Base-by-base conservation (phyloP, 225 moss, liverwort and hornwort species). In the Pleurozium schreberi region DNA sequence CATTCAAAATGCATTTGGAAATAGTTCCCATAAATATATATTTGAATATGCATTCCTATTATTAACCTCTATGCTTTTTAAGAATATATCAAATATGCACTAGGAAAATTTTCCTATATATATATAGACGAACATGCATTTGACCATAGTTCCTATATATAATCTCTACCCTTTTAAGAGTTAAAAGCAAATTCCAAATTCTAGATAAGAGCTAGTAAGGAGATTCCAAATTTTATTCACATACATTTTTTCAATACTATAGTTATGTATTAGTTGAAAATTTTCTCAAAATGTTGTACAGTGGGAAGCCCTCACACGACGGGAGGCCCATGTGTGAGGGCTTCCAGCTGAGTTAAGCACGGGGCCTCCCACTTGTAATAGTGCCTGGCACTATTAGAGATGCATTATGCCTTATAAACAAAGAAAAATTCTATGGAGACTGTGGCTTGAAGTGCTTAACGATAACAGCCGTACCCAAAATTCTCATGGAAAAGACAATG, bases 391-490 rank as follows among this genome's bases (percentile, higher is more conserved):
- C n/a, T n/a, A n/a, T n/a, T n/a, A n/a, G n/a, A n/a, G n/a, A n/a
- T n/a, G n/a, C n/a, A n/a, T n/a, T n/a, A n/a, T n/a, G n/a, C n/a
- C n/a, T n/a, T n/a, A n/a, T n/a, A n/a, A n/a, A n/a, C n/a, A n/a
- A n/a, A n/a, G n/a, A n/a, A n/a, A n/a, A n/a, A n/a, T n/a, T n/a
- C n/a, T n/a, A n/a, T n/a, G n/a, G n/a, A n/a, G n/a, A n/a, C n/a
- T n/a, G n/a, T n/a, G n/a, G n/a, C n/a, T n/a, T n/a, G n/a, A n/a
- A n/a, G n/a, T n/a, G n/a, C n/a, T n/a, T n/a, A n/a, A n/a, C n/a
- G 4, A 49, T 33, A 6, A 15, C 1, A 74, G 0, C 1, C 5
- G 1, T 12, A 53, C 0, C 53, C 23, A 14, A 53, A 52, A 52
- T 22, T 52, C 22, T 76, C 36, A 52, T 74, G 14, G 2, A 75